Base-by-base conservation (phyloP, 2,329 filamentous ascomycete species). In the Penicillium rolfsii region DNA sequence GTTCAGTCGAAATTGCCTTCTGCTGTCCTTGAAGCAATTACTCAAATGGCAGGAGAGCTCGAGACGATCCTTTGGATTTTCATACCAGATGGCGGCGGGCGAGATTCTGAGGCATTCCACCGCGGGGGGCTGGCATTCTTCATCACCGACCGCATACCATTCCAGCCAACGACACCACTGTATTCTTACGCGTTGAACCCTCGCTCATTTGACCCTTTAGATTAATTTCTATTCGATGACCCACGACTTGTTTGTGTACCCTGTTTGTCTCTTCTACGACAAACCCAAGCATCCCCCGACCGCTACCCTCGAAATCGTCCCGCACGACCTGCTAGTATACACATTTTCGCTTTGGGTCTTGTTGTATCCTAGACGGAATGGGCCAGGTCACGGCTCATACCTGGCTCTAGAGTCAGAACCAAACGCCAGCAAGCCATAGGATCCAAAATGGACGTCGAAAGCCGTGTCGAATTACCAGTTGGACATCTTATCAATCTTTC, bases 401-500 rank as follows among this genome's bases (percentile, higher is more conserved):
- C 61, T 67, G 70, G 65, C 64, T 35, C 55, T 43, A 59, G 57
- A 58, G 64, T 67, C 63, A 55, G 63, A 48, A 40, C 41, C 49
- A 50, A 64, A 26, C 38, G 50, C 41, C 26, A 26, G 35, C 40
- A 41, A 52, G 36, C 7, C 26, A 24, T 28, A 52, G 54, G 56
- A 48, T 49, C 57, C 62, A 71, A 62, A 30, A 75, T 75, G 73
- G 69, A 69, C 46, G 30, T 63, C 41, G 59, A 57, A 58, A 63
- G 62, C 41, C 57, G 63, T 46, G 63, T 74, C 49, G 64, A 72
- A 60, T 60, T 73, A 48, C 69, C 71, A 11, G 67, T 70, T 48
- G 69, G 68, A 62, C 71, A 74, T 52, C 57, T 74, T 11, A 66
- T 74, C 53, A 74, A 73, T 52, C 67, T 74, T 38, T 68, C 69